Conservation (phyloP, 164 flowering plant genomes). For the Akebia trifoliata region DNA sequence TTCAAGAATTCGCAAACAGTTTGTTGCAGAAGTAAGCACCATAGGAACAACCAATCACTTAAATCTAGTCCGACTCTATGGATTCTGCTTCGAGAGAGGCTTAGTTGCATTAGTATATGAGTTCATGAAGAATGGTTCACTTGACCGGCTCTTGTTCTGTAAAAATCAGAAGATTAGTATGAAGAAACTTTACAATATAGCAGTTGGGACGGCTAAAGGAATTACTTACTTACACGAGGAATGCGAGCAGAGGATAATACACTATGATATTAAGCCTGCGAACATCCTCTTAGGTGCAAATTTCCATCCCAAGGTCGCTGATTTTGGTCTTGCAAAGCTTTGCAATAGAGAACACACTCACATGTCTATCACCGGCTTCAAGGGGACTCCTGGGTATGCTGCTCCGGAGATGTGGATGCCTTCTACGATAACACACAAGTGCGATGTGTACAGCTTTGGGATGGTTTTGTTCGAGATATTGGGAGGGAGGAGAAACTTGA, state of each 20-base stretch:
- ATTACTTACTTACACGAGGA: constrained; percentile 20
- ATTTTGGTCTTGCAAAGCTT: constrained; percentile 18
- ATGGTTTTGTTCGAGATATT: constrained; percentile 16
- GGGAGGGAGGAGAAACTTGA: constrained; percentile 9
- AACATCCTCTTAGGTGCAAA: constrained; percentile 13
- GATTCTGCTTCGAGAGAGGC: constrained; percentile 19
- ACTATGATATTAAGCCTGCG: constrained; percentile 19
- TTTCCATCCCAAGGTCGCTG: constrained; percentile 12
- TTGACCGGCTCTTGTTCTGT: constrained; percentile 23
- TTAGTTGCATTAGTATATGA: constrained; percentile 26
- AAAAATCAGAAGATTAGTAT: not conserved
- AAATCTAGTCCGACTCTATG: constrained; percentile 25
- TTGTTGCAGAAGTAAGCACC: constrained; percentile 27
- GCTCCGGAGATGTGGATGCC: constrained; percentile 16
- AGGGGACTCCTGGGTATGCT: constrained; percentile 19
- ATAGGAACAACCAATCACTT: constrained; percentile 28
- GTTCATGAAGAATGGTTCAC: constrained; percentile 30
- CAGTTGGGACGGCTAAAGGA: constrained; percentile 14
- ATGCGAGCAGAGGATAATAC: constrained; percentile 14
- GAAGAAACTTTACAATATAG: constrained; percentile 7
- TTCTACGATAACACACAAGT: constrained; percentile 12
- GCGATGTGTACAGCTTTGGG: constrained; percentile 18
- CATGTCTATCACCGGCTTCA: constrained; percentile 3
- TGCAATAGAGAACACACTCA: constrained; percentile 13
- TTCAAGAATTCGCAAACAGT: constrained; percentile 18